These are phyloP conservation scores for Magnusiomyces suaveolens DNA, from an alignment of 1,139 yeast genomes.

Conservation along the genomic window DNA sequence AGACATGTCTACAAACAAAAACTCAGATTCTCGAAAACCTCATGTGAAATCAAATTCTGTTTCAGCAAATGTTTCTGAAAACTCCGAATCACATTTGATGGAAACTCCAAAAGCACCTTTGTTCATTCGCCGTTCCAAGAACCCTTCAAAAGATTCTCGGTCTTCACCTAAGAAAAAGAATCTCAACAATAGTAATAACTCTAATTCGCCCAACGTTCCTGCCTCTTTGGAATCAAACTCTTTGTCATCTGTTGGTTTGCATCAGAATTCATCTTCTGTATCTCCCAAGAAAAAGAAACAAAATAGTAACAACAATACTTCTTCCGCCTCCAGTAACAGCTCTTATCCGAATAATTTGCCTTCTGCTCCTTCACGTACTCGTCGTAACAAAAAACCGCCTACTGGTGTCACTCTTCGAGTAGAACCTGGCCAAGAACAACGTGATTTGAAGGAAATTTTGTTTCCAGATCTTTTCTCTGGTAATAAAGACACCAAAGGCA, in stretches of 20 bases:
- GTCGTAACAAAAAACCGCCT: neutral
- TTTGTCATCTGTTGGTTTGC: neutral
- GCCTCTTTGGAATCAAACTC: neutral
- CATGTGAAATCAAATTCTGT: neutral
- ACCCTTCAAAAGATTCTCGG: neutral
- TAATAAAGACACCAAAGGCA: neutral
- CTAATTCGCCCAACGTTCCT: neutral
- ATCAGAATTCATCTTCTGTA: no score
- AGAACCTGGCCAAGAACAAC: neutral
- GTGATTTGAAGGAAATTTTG: constrained; percentile 21
- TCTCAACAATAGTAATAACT: neutral
- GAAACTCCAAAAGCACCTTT: neutral
- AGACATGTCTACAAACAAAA: neutral
- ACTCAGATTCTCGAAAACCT: neutral
- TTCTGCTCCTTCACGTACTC: neutral
- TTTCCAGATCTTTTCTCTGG: constrained; percentile 23
- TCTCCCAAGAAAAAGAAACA: neutral
- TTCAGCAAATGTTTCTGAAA: neutral
- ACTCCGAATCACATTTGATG: neutral
- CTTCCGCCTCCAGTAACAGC: neutral
- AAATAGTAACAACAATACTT: neutral
- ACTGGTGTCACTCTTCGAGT: constrained; percentile 1
- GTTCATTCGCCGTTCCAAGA: neutral
- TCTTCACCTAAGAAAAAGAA: neutral
- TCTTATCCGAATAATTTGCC: neutral